These are phyloP conservation scores for Wickerhamiella sergipiensis DNA, from an alignment of 805 yeast species.

Conservation along the genomic window DNA sequence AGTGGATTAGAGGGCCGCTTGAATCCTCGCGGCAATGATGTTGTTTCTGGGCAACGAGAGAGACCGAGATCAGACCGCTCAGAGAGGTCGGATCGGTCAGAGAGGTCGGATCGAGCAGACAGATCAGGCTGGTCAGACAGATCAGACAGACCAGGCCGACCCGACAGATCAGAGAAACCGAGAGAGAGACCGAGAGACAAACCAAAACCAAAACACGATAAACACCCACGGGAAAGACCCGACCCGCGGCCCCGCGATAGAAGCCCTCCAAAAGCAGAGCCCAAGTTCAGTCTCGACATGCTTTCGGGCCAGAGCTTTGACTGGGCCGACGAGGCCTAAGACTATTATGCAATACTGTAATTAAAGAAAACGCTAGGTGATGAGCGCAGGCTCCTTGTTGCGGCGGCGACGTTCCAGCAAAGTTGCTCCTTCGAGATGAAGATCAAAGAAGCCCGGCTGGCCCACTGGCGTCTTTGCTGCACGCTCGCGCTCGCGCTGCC, in stretches of 20 bases:
- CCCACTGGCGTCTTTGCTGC: not conserved
- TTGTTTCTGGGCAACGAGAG: too few relatives aligned
- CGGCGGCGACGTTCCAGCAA: constrained; percentile 39
- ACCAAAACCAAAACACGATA: too few relatives aligned
- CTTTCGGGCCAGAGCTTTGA: not conserved
- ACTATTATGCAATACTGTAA: not conserved
- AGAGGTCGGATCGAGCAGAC: too few relatives aligned
- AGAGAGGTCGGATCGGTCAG: too few relatives aligned
- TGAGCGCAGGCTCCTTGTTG: constrained; percentile 1
- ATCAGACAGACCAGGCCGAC: not conserved
- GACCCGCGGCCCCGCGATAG: too few relatives aligned
- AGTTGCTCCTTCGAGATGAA: constrained; percentile 52
- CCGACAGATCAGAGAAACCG: too few relatives aligned
- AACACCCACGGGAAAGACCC: too few relatives aligned
- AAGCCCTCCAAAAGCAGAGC: too few relatives aligned
- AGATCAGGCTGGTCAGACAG: not conserved
- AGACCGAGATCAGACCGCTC: too few relatives aligned
- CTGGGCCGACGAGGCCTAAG: constrained; percentile 2
- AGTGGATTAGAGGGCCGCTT: not conserved
- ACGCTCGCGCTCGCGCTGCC: constrained; percentile 4
- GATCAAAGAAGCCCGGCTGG: constrained; percentile 31
- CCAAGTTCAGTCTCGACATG: not conserved
- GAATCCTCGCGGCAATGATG: not conserved
- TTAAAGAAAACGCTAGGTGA: not conserved
- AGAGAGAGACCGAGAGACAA: too few relatives aligned